A percentile compares a stretch with the other conserved stretches of the same genome.
Conservation (phyloP, 768 basidiomycete genomes). For the Thelephora ganbajun region DNA sequence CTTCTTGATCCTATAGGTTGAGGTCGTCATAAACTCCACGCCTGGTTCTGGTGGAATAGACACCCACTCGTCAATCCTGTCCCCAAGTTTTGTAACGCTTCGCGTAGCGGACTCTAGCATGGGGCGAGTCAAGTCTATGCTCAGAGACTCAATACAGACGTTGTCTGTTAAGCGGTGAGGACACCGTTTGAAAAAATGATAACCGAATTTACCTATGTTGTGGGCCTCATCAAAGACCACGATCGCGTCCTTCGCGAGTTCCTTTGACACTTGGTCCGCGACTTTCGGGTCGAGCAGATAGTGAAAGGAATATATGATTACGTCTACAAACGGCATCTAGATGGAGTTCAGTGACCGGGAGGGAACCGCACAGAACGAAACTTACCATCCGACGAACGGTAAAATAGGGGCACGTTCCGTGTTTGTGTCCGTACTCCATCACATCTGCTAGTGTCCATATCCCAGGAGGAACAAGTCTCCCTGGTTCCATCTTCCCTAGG, state of each 20-base stretch:
- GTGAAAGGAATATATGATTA: constrained; percentile 98
- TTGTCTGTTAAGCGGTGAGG: constrained; percentile 46
- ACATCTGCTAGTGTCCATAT: constrained; percentile 94
- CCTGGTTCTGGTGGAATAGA: not conserved
- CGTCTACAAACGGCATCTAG: constrained; percentile 89
- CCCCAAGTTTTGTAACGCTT: constrained; percentile 73
- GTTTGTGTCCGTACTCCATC: constrained; percentile 75
- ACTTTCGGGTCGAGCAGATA: constrained; percentile 98
- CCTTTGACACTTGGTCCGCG: constrained; percentile 96
- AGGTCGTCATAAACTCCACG: not conserved
- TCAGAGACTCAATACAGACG: constrained; percentile 96
- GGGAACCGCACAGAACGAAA: not conserved
- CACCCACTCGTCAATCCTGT: constrained; percentile 88
- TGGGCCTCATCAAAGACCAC: constrained; percentile 99
- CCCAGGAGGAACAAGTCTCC: constrained; percentile 69
- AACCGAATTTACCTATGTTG: constrained; percentile 66
- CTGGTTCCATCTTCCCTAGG: constrained; percentile 68
- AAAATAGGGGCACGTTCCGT: constrained; percentile 88
- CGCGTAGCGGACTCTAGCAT: constrained; percentile 93
- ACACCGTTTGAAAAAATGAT: not conserved
- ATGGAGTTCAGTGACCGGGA: not conserved
- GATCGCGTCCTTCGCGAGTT: constrained; percentile 94
- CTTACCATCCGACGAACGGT: constrained; percentile 88
- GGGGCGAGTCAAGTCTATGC: constrained; percentile 91
- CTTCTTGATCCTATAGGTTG: constrained; percentile 61